Evolutionary conservation across 768 basidiomycete species (phyloP), one percentile per base, ranked within the genome.

Genomic region (Boletus subcaerulescens): DNA sequence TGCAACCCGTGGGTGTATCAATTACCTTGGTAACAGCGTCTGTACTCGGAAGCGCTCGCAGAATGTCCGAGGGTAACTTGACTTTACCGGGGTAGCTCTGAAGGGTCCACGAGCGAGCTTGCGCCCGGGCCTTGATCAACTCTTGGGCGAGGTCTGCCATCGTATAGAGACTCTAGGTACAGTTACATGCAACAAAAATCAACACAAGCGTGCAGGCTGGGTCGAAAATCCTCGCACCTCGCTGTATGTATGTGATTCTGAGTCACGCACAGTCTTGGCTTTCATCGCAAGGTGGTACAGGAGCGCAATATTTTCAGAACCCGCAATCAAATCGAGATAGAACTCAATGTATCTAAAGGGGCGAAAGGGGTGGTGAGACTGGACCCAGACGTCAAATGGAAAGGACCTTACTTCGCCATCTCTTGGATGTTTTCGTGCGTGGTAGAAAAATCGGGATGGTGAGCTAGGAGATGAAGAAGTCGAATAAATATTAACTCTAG

Each of bases 81-180:
- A 95, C 71, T 65, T 88, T 88, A 7, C 87, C 90, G 1, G 92
- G 93, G 68, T 90, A 90, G 32, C 84, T 87, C 50, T 84, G 76
- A 4, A 98, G 72, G 4, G 77, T 79, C 93, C 95, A 98, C 4
- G 80, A 78, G 53, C 87, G 81, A 14, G 71, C 52, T 33, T 83
- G 74, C 1, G 81, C 79, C n/a, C 82, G 80, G 1, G 77, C 72
- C 63, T 86, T 89, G 70, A 98, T 87, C 33, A 97, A 74, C 61
- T 91, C 83, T 71, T 97, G 92, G 0, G 96, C 87, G 9, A 98
- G 77, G 62, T 99, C 97, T 60, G 89, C 85, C 54, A 92, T 77
- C 10, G 84, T 79, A 65, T 97, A 98, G 39, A 99, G 76, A 67
- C 92, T 90, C 95, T 97, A 60, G 3, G 46, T 50, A 32, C 32